phyloP scores from a whole-genome alignment of 192 early-diverging fungal genomes.

The Mortierella hygrophila region DNA sequence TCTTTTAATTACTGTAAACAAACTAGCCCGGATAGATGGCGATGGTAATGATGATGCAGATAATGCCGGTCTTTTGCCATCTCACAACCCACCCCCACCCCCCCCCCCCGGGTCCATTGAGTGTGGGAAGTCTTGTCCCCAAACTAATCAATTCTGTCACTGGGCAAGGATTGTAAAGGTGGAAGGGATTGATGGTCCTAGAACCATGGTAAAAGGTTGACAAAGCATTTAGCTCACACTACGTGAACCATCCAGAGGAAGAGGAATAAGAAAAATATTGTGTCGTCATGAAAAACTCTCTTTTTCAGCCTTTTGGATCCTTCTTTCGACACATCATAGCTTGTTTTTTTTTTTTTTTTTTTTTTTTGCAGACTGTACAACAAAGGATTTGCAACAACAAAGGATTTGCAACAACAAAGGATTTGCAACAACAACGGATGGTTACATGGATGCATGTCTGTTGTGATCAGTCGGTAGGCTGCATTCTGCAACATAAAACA shows the following conservation, averaged over 20 bases:
- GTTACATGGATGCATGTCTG: background rate
- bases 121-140: background rate
- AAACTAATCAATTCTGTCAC: too few species aligned
- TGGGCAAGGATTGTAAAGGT: too few species aligned
- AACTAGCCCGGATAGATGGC: background rate
- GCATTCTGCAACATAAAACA: background rate
- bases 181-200: background rate
- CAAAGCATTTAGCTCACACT: background rate
- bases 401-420: background rate
- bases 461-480: background rate
- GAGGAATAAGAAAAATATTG: background rate
- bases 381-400: background rate
- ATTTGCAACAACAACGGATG: background rate
- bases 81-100: too few species aligned
- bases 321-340: too few species aligned
- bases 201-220: constrained; percentile 1
- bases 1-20: background rate
- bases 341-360: too few species aligned
- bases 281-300: background rate
- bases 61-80: background rate
- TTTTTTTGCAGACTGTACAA: background rate
- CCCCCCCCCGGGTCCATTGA: background rate
- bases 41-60: background rate
- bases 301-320: background rate
- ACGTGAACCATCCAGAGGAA: background rate